Evolutionary conservation across 2,329 filamentous ascomycete species (phyloP).

Genomic region (Fusarium sp.): DNA sequence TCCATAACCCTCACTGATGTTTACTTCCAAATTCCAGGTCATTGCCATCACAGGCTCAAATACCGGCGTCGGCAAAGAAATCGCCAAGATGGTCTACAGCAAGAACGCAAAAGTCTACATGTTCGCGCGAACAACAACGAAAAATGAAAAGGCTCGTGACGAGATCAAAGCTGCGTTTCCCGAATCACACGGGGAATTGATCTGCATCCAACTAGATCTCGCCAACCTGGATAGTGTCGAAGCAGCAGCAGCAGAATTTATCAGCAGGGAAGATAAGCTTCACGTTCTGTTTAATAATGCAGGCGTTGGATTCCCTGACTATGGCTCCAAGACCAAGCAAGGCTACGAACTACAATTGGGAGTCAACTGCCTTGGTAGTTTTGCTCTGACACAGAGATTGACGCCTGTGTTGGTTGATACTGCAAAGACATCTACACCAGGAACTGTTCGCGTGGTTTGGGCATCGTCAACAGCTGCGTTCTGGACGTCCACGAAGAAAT

Average conservation of each 20-base stretch:
- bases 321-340: constrained; percentile 49
- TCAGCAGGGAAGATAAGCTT: constrained; percentile 39
- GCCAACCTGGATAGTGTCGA: constrained; percentile 46
- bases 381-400: constrained; percentile 51
- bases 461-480: constrained; percentile 40
- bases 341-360: constrained; percentile 54
- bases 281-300: constrained; percentile 56
- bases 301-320: constrained; percentile 51
- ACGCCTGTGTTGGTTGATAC: constrained; percentile 47
- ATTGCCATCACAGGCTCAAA: constrained; percentile 59
- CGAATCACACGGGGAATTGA: constrained; percentile 49
- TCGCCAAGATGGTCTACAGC: constrained; percentile 61
- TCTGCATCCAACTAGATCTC: constrained; percentile 55
- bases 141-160: constrained; percentile 54
- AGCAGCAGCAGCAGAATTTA: constrained; percentile 36
- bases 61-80: constrained; percentile 58
- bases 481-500: constrained; percentile 12
- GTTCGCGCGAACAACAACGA: constrained; percentile 56
- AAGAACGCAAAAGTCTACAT: constrained; percentile 65
- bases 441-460: constrained; percentile 47
- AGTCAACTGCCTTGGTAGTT: constrained; percentile 52
- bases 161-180: constrained; percentile 50
- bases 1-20: background rate
- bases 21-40: constrained; percentile 41
- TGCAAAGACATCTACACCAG: constrained; percentile 41